Evolutionary conservation across 2,329 filamentous ascomycete genomes (phyloP), one percentile per base, ranked within the genome.

Genomic region (Sclerotinia spermophila): DNA sequence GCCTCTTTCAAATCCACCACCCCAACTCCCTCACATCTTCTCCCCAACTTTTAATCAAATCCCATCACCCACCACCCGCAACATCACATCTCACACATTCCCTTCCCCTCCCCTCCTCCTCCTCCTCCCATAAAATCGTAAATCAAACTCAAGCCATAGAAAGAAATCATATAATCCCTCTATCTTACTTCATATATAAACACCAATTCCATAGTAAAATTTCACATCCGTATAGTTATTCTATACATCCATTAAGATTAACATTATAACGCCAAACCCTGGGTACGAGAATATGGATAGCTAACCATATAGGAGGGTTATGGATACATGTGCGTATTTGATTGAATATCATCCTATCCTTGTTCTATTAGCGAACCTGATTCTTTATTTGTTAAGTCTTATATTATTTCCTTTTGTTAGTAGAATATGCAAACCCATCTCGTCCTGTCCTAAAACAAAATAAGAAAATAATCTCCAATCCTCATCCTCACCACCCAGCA

Each of bases 221-320:
- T 80, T 88, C 78, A 95, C 88, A 53, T 83, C 83, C 33, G 85
- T 79, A 76, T 92, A 84, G 61, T 83, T 82, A 76, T 87, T n/a
- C n/a, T n/a, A n/a, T 83, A 81, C 92, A 94, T 21, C 86, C 91
- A 61, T 90, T 84, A 79, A 89, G 93, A 40, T n/a, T n/a, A n/a
- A n/a, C n/a, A n/a, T n/a, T n/a, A n/a, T n/a, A n/a, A n/a, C n/a
- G n/a, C n/a, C n/a, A 95, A 81, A 10, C 86, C 86, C 44, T 86
- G 86, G 7, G 92, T 91, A 6, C 95, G 85, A 13, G 89, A 91
- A 0, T 89, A 85, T n/a, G 92, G 88, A 79, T 96, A 92, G 17
- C 91, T 92, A 5, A 92, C 91, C 86, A 92, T 93, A 81, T 95
- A n/a, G n/a, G n/a, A n/a, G n/a, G n/a, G n/a, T n/a, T n/a, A n/a